phyloP scores from a whole-genome alignment of 345 rosid species.

The Atalantia buxifolia region DNA sequence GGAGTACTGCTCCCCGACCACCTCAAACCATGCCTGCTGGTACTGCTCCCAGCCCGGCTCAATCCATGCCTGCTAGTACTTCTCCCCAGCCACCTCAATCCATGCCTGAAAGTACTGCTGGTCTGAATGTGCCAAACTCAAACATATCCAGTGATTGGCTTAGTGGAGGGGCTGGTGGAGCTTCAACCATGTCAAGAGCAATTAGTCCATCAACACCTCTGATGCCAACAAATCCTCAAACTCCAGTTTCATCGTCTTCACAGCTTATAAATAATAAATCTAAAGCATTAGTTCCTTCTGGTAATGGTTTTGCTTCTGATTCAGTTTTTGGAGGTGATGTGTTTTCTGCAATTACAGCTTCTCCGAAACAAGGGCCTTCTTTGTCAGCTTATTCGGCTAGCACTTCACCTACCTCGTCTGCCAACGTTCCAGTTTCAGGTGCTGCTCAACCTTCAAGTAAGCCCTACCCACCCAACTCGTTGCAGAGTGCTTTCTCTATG shows the following conservation, averaged over 20 bases:
- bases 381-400: conserved; percentile 38
- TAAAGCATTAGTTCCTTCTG: conserved; percentile 52
- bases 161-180: conserved; percentile 46
- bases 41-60: conserved; percentile 38
- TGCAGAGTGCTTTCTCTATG: conserved; percentile 62
- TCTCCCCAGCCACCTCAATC: conserved; percentile 44
- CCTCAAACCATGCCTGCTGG: conserved; percentile 35
- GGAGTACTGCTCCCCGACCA: conserved; percentile 34
- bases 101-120: conserved; percentile 32
- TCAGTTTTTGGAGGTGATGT: conserved; percentile 52
- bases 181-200: conserved; percentile 43
- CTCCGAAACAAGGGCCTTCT: conserved; percentile 48
- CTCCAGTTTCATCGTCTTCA: conserved; percentile 34
- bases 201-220: conserved; percentile 33
- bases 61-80: conserved; percentile 25
- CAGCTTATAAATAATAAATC: conserved; percentile 39
- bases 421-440: conserved; percentile 46
- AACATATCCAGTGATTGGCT: conserved; percentile 54
- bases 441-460: conserved; percentile 49
- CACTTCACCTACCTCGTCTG: conserved; percentile 37
- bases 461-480: conserved; percentile 62
- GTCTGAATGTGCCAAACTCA: conserved; percentile 36
- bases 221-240: conserved; percentile 36
- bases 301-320: conserved; percentile 48
- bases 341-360: conserved; percentile 47